phyloP scores from a whole-genome alignment of 2,329 filamentous ascomycete species.

The Fusarium napiforme region DNA sequence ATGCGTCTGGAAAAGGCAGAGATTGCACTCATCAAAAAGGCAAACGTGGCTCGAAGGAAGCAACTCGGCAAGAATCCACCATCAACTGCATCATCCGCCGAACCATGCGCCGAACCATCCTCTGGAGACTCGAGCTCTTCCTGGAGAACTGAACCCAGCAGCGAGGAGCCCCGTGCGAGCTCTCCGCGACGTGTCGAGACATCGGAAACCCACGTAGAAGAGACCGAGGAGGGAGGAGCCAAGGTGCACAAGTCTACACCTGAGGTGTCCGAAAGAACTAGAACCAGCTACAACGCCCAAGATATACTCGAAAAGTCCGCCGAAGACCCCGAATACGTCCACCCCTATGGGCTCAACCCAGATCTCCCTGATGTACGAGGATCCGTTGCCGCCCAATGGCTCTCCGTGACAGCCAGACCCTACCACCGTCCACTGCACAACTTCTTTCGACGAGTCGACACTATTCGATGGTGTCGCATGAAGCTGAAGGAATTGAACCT shows the following conservation, averaged over 20 bases:
- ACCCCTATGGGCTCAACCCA: constrained; percentile 51
- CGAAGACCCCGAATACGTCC: constrained; percentile 50
- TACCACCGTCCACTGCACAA: constrained; percentile 75
- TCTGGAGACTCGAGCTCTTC: constrained; percentile 28
- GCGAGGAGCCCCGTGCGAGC: constrained; percentile 7
- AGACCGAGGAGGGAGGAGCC: background rate
- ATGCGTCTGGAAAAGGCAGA: constrained; percentile 88
- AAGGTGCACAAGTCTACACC: constrained; percentile 24
- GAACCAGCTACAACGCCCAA: background rate
- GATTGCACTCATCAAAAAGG: constrained; percentile 82
- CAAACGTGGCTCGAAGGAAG: constrained; percentile 78
- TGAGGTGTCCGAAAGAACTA: constrained; percentile 20
- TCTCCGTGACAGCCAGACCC: constrained; percentile 78
- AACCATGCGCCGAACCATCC: constrained; percentile 16
- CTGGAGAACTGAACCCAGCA: constrained; percentile 16
- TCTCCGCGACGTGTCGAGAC: constrained; percentile 11
- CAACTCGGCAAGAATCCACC: constrained; percentile 17
- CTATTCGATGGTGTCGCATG: constrained; percentile 86
- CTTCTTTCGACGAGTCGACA: constrained; percentile 90
- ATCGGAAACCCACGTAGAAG: background rate
- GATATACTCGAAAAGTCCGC: constrained; percentile 34
- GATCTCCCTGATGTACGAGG: constrained; percentile 55
- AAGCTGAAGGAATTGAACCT: constrained; percentile 54
- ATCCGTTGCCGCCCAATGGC: constrained; percentile 76
- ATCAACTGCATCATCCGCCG: constrained; percentile 13